A percentile compares a stretch with the other conserved stretches of the same genome.
Evolutionary conservation across 2,329 filamentous ascomycete species (phyloP).

Genomic region (Curvularia lunata): DNA sequence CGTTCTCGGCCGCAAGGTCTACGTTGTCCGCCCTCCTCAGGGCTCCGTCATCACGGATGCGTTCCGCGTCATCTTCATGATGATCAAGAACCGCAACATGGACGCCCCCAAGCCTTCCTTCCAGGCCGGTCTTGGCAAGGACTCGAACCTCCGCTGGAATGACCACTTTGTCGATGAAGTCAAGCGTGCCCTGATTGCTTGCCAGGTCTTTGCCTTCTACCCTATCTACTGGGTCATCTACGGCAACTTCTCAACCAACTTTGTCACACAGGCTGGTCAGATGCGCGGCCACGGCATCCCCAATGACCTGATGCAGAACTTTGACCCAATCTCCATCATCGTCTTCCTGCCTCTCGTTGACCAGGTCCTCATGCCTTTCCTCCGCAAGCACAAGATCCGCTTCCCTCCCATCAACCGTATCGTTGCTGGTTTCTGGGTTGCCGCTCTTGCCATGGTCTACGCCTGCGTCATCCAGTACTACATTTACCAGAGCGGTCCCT

Average conservation of each 20-base stretch:
- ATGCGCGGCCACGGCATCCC: constrained; percentile 55
- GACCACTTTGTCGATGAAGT: constrained; percentile 76
- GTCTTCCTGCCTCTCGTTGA: constrained; percentile 56
- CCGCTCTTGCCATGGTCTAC: constrained; percentile 60
- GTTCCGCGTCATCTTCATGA: constrained; percentile 67
- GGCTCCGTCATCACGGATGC: constrained; percentile 49
- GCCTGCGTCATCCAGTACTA: constrained; percentile 64
- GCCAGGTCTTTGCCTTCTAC: constrained; percentile 67
- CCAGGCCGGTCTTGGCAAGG: constrained; percentile 61
- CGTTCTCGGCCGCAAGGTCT: constrained; percentile 47
- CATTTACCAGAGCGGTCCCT: constrained; percentile 62
- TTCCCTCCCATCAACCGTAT: constrained; percentile 62
- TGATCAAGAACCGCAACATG: constrained; percentile 61
- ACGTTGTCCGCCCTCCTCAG: constrained; percentile 49
- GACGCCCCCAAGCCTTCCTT: constrained; percentile 71
- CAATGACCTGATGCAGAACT: constrained; percentile 58
- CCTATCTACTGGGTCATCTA: constrained; percentile 57
- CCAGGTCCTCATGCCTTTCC: constrained; percentile 50
- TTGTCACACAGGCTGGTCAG: constrained; percentile 54
- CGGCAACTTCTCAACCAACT: constrained; percentile 53
- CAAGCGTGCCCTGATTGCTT: constrained; percentile 69
- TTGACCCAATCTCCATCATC: constrained; percentile 55
- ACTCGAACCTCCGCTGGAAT: constrained; percentile 62
- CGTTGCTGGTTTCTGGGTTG: constrained; percentile 59
- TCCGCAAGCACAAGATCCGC: constrained; percentile 51